Percentiles rank a stretch among this genome's conserved stretches.
These are phyloP conservation scores for Rhizopogon rudus DNA, from an alignment of 768 basidiomycete species.

Conservation along the genomic window DNA sequence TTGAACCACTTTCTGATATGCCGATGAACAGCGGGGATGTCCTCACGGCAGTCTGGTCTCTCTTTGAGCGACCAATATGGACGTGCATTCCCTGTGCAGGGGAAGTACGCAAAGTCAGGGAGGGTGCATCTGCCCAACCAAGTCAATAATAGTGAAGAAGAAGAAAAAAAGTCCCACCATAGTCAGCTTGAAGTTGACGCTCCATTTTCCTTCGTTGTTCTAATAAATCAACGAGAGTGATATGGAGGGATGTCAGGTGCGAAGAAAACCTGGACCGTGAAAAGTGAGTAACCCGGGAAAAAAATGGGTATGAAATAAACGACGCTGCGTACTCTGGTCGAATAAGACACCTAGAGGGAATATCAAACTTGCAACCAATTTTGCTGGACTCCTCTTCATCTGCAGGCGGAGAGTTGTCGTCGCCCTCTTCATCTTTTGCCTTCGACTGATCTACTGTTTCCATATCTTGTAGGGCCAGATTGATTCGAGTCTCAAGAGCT, in stretches of 20 bases:
- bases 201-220: conserved; percentile 49
- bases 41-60: conserved; percentile 49
- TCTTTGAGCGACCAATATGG: conserved; percentile 61
- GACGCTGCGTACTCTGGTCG: conserved; percentile 49
- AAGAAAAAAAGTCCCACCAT: conserved; percentile 35
- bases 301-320: not conserved
- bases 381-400: conserved; percentile 6
- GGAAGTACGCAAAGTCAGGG: conserved; percentile 66
- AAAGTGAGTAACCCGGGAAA: not conserved
- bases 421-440: conserved; percentile 18
- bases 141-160: not conserved
- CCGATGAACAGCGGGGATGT: conserved; percentile 45
- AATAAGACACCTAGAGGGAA: conserved; percentile 48
- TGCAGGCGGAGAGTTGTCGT: conserved; percentile 12
- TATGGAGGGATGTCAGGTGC: conserved; percentile 46
- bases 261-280: conserved; percentile 50
- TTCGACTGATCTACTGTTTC: conserved; percentile 15
- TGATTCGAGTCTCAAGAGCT: conserved; percentile 53
- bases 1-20: conserved; percentile 60
- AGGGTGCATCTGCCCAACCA: conserved; percentile 51
- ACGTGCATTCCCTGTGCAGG: conserved; percentile 71
- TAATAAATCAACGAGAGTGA: conserved; percentile 38
- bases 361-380: conserved; percentile 20
- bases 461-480: conserved; percentile 36
- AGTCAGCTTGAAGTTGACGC: conserved; percentile 43